Base-by-base conservation (phyloP, 2,329 filamentous ascomycete genomes). In the Zymoseptoria tritici region DNA sequence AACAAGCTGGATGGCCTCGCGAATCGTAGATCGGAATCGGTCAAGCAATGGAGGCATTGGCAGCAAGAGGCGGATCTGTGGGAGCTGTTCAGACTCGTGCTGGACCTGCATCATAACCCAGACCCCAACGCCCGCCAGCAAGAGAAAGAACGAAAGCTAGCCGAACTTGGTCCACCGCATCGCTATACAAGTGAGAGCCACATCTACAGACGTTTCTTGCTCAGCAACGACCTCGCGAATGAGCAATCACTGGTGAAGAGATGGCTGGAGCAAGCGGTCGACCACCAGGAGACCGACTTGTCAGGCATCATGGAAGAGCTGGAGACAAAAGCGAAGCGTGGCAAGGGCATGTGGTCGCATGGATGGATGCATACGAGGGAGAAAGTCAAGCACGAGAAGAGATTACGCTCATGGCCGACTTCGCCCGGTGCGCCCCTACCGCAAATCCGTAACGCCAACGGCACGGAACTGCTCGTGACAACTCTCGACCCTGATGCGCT, bases 361-460 rank as follows among this genome's bases (percentile, higher is more conserved):
- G 93, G 93, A 49, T 97, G 92, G 90, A 84, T 97, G 63, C 91
- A 96, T 72, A 97, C 94, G 0, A 89, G 91, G 64, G 85, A 90
- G 60, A 87, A 87, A 54, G 91, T 99, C 75, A 99, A 99, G 78
- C 83, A 89, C 59, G 85, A 90, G 72, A 99, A 97, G 78, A 86
- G 88, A 60, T 77, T 94, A 64, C 83, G 89, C 60, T 83, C 84
- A 26, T 72, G 70, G 68, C 67, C 71, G 2, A 62, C 64, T 60
- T 24, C 67, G 60, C 60, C 82, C 82, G 42, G 80, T 84, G 54
- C 72, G 82, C 64, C 87, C 79, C 68, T 80, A 80, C 31, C 77
- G 31, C 72, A 73, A 60, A 73, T 75, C 51, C 65, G 68, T 50
- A 72, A 75, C 58, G 67, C 64, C 11, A 82, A 85, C 55, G 79